Evolutionary conservation across 2,329 filamentous ascomycete species (phyloP), one percentile per base, ranked within the genome.

Genomic region (Sporothrix globosa): DNA sequence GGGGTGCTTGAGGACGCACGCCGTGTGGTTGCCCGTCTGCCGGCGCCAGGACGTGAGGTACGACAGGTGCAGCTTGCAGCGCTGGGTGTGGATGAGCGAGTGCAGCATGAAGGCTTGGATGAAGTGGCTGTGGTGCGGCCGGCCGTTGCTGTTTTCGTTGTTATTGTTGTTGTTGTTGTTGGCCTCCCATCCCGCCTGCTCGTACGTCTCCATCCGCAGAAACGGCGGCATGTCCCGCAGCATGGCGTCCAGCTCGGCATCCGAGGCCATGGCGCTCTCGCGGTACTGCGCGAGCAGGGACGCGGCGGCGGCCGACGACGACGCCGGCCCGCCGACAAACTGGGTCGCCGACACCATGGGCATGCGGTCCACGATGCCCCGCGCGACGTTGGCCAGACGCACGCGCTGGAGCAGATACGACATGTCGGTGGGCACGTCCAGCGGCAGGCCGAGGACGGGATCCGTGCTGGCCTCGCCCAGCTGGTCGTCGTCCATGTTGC

Each of bases 381-480:
- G 79, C 58, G 80, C 82, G 4, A 81, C 73, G 46, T 79, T 76
- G 17, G 79, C 79, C 11, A 84, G 74, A 39, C 78, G 79, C n/a
- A 83, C 76, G 0, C 83, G 79, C 46, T 80, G 77, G 5, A 83
- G 74, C 30, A 79, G 81, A 70, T 83, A 85, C 7, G 81, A 81
- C 80, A 83, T 83, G 14, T 76, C 75, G 0, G 82, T 84, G 10
- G 82, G 81, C 17, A 79, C 76, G 2, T 77, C 76, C 0, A 77
- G 67, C 0, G 81, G 78, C 1, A 41, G 17, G 4, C 56, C 56
- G 3, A 0, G 56, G 19, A 60, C 5, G 10, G 58, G 13, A 27
- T 10, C 39, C 39, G 30, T 17, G 48, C 46, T 9, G 17, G 11
- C 61, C 63, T n/a, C 19, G 17, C 5, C 10, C 54, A 84, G 76